Evolutionary conservation across 768 basidiomycete genomes (phyloP).

Genomic region (Tubosaeta sp.): DNA sequence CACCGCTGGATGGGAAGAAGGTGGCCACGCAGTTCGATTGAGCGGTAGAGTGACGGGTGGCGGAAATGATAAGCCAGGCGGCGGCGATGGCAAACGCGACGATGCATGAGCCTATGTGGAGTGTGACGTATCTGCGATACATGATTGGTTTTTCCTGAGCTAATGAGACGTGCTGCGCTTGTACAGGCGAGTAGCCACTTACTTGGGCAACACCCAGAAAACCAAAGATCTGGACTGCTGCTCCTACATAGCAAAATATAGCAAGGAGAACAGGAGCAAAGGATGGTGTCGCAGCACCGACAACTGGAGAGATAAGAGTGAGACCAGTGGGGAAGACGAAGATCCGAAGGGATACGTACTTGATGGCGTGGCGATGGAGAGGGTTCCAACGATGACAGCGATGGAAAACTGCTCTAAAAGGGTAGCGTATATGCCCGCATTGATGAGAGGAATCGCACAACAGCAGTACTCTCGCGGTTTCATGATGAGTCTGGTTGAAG

Average conservation of each 20-base stretch:
- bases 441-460: constrained; percentile 86
- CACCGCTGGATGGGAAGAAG: constrained; percentile 47
- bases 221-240: constrained; percentile 74
- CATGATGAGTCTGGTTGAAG: constrained; percentile 35
- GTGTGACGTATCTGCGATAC: constrained; percentile 63
- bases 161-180: constrained; percentile 3
- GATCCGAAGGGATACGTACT: constrained; percentile 47
- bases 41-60: constrained; percentile 68
- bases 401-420: constrained; percentile 72
- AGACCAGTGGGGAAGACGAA: background rate
- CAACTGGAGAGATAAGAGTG: constrained; percentile 47
- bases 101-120: constrained; percentile 53
- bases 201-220: constrained; percentile 82
- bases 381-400: constrained; percentile 62
- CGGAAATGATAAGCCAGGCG: constrained; percentile 80
- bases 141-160: constrained; percentile 60
- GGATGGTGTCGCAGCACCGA: constrained; percentile 79
- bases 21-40: constrained; percentile 56
- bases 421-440: constrained; percentile 83
- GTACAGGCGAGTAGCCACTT: background rate
- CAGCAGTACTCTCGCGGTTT: constrained; percentile 87
- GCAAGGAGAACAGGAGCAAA: constrained; percentile 74
- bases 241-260: constrained; percentile 70
- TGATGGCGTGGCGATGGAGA: constrained; percentile 73
- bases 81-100: constrained; percentile 73